Evolutionary conservation across 768 basidiomycete genomes (phyloP), one percentile per base, ranked within the genome.

Genomic region (Piloderma croceum): DNA sequence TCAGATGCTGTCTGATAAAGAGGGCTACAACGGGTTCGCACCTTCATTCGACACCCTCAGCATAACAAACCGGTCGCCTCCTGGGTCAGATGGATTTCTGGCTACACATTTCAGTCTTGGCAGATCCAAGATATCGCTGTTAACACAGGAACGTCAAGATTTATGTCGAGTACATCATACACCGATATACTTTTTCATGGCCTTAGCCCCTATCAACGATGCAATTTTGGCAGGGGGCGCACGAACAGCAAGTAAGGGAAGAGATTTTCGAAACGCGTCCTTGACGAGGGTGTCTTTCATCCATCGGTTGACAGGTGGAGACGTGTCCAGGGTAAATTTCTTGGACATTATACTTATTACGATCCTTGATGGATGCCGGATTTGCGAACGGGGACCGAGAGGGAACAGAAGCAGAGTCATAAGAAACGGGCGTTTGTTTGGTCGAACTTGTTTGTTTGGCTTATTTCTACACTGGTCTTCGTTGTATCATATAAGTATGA

Each of bases 201-300:
- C 62, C 29, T 68, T 64, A 11, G 80, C 70, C 48, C 72, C 83
- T 44, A 85, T 57, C 22, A 91, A 47, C 1, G 55, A 53, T 2
- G 74, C 70, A 1, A 81, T 75, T 52, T 75, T 74, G 7, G 60
- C 59, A 7, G 80, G 73, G 31, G 75, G 68, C 10, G 89, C 70
- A 18, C 79, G 73, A 17, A 73, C 79, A 18, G 82, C 86, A 23
- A 93, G 66, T 7, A 91, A 71, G 6, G 77, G 68, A 6, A 93
- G 51, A 1, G 73, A 68, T 58, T 77, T 82, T 19, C 57, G 70
- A 55, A 96, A 96, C 6, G 67, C 73, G 45, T 59, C 52, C 44
- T 71, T 75, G 62, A 90, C 78, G n/a, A 90, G 59, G 31, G 59
- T 57, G 22, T 70, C 64, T 36, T 61, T 62, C 55, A 76, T 71